Evolutionary conservation across 192 early-diverging fungal genomes (phyloP).

Genomic region (Martensiomyces pterosporus): DNA sequence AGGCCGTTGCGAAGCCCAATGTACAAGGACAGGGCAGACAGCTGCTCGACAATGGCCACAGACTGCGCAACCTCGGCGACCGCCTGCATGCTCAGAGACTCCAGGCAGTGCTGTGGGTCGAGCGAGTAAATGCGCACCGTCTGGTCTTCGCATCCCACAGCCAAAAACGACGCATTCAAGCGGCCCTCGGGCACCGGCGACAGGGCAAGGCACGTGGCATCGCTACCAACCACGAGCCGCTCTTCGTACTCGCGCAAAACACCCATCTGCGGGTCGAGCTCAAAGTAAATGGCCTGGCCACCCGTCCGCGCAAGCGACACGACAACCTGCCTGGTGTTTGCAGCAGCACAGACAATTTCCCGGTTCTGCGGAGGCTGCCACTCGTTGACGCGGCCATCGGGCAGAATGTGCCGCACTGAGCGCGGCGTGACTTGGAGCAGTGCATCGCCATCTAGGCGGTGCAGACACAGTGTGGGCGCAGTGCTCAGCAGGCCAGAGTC

Average conservation of each 20-base stretch:
- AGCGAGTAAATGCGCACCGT: constrained; percentile 87
- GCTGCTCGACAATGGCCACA: constrained; percentile 64
- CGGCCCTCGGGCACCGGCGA: constrained; percentile 76
- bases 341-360: constrained; percentile 72
- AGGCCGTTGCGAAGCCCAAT: constrained; percentile 90
- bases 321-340: constrained; percentile 77
- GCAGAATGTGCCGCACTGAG: constrained; percentile 84
- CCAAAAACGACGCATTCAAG: constrained; percentile 70
- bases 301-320: constrained; percentile 68
- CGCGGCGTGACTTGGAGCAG: constrained; percentile 87
- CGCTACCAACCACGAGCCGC: constrained; percentile 64
- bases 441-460: constrained; percentile 80
- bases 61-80: constrained; percentile 64
- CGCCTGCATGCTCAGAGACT: constrained; percentile 74
- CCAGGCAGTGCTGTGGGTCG: constrained; percentile 72
- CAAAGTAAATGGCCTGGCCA: constrained; percentile 89
- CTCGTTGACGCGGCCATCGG: constrained; percentile 86
- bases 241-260: constrained; percentile 88
- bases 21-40: constrained; percentile 60
- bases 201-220: constrained; percentile 73
- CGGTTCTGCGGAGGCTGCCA: constrained; percentile 82
- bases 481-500: constrained; percentile 84
- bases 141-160: constrained; percentile 87
- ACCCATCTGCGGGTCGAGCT: constrained; percentile 66
- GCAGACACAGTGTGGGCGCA: constrained; percentile 81